phyloP scores from a whole-genome alignment of 352 stramenopile genomes.

The Globisporangium okanoganense region DNA sequence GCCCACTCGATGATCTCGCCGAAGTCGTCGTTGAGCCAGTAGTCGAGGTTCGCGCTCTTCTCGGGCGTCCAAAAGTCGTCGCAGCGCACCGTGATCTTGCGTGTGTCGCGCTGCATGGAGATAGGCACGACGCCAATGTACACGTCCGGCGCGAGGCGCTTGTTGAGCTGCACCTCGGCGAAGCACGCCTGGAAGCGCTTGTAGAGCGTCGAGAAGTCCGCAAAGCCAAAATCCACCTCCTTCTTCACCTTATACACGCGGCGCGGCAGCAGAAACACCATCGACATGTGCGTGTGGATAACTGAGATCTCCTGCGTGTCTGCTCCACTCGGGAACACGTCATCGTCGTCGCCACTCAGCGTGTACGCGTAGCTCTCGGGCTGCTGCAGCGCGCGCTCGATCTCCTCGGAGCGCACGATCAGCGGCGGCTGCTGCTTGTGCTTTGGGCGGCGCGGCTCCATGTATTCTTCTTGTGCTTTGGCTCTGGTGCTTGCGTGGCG shows the following conservation, averaged over 20 bases:
- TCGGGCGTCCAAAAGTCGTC: slow-evolving; percentile 68
- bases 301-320: slow-evolving; percentile 22
- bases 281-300: slow-evolving; percentile 74
- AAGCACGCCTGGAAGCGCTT: slow-evolving; percentile 71
- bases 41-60: slow-evolving; percentile 53
- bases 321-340: slow-evolving; percentile 19
- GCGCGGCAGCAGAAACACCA: slow-evolving; percentile 55
- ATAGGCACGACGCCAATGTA: slow-evolving; percentile 67
- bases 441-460: slow-evolving; percentile 62
- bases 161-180: slow-evolving; percentile 70
- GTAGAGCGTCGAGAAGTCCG: slow-evolving; percentile 67
- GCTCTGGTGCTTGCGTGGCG: background rate
- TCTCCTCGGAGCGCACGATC: slow-evolving; percentile 31
- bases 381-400: slow-evolving; percentile 40
- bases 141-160: slow-evolving; percentile 56
- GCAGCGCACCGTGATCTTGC: slow-evolving; percentile 48
- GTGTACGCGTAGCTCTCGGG: slow-evolving; percentile 29
- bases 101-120: slow-evolving; percentile 52
- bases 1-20: slow-evolving; percentile 78
- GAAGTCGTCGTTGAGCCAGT: slow-evolving; percentile 60
- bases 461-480: slow-evolving; percentile 19
- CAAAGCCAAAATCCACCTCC: slow-evolving; percentile 67
- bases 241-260: slow-evolving; percentile 81
- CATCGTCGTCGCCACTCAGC: slow-evolving; percentile 5
- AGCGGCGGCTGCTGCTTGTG: slow-evolving; percentile 61